These are phyloP conservation scores for Zasmidium citrigriseum DNA, from an alignment of 2,329 filamentous ascomycete genomes.

Conservation along the genomic window DNA sequence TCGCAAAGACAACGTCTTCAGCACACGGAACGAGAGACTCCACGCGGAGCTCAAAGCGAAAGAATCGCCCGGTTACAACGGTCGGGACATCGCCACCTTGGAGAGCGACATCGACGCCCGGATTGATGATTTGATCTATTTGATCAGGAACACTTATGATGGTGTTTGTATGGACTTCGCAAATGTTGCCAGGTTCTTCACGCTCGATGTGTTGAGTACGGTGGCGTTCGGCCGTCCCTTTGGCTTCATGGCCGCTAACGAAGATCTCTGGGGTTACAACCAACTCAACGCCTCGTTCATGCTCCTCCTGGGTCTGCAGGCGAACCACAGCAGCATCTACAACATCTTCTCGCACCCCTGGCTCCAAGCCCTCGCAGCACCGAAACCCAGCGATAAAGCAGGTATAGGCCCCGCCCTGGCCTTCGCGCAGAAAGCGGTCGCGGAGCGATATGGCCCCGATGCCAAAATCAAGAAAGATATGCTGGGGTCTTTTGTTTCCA, in stretches of 20 bases:
- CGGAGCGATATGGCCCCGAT: constrained; percentile 27
- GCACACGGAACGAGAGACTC: constrained; percentile 49
- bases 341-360: constrained; percentile 23
- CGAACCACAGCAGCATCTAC: constrained; percentile 27
- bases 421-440: constrained; percentile 28
- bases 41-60: constrained; percentile 51
- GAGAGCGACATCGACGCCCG: constrained; percentile 53
- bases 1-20: constrained; percentile 57
- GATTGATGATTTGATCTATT: constrained; percentile 48
- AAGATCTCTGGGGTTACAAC: constrained; percentile 41
- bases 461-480: constrained; percentile 46
- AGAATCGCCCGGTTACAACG: constrained; percentile 59
- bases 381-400: constrained; percentile 29
- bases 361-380: constrained; percentile 26
- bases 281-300: constrained; percentile 24
- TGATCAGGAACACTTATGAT: constrained; percentile 52
- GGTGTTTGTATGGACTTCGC: constrained; percentile 28
- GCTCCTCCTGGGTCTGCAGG: constrained; percentile 25
- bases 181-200: constrained; percentile 8
- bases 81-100: constrained; percentile 55
- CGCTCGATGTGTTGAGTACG: constrained; percentile 8
- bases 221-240: constrained; percentile 10
- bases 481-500: constrained; percentile 51
- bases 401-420: constrained; percentile 30
- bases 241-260: constrained; percentile 52